Evolutionary conservation across 2,329 filamentous ascomycete genomes (phyloP).

Genomic region (Ascochyta pisi): DNA sequence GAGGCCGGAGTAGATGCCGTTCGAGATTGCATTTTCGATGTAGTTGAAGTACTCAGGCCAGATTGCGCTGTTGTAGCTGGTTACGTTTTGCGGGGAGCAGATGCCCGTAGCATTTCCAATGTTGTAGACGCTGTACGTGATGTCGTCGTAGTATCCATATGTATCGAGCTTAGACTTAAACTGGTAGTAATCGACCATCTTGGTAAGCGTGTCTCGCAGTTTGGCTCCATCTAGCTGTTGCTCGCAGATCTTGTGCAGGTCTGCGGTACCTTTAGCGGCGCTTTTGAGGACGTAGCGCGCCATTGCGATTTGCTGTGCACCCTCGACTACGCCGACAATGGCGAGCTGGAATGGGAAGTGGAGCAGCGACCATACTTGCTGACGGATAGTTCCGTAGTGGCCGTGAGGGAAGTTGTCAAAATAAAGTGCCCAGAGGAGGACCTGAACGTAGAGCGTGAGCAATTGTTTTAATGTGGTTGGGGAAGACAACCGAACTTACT

Average conservation of each 20-base stretch:
- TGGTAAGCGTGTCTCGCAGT: conserved; percentile 36
- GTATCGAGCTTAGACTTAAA: conserved; percentile 44
- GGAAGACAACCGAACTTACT: conserved; percentile 25
- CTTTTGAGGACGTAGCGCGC: conserved; percentile 56
- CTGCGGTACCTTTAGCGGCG: conserved; percentile 49
- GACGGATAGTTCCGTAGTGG: conserved; percentile 61
- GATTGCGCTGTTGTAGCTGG: conserved; percentile 15
- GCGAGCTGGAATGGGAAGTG: conserved; percentile 71
- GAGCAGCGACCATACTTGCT: conserved; percentile 64
- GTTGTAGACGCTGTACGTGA: conserved; percentile 21
- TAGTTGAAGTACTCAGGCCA: conserved; percentile 31
- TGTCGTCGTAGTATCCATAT: conserved; percentile 17
- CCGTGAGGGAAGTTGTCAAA: conserved; percentile 62
- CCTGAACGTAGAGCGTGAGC: conserved; percentile 22
- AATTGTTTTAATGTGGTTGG: neutral
- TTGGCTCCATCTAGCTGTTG: conserved; percentile 41
- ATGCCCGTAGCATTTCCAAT: conserved; percentile 45
- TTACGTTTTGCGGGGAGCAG: conserved; percentile 33
- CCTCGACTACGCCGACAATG: conserved; percentile 69
- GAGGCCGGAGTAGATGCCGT: conserved; percentile 43
- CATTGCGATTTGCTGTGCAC: conserved; percentile 63
- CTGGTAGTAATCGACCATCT: conserved; percentile 36
- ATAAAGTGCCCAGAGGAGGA: conserved; percentile 69
- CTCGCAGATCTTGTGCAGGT: conserved; percentile 48
- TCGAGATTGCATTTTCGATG: conserved; percentile 32